These are phyloP conservation scores for Alternaria gaisen DNA, from an alignment of 2,329 filamentous ascomycete species.

Conservation along the genomic window DNA sequence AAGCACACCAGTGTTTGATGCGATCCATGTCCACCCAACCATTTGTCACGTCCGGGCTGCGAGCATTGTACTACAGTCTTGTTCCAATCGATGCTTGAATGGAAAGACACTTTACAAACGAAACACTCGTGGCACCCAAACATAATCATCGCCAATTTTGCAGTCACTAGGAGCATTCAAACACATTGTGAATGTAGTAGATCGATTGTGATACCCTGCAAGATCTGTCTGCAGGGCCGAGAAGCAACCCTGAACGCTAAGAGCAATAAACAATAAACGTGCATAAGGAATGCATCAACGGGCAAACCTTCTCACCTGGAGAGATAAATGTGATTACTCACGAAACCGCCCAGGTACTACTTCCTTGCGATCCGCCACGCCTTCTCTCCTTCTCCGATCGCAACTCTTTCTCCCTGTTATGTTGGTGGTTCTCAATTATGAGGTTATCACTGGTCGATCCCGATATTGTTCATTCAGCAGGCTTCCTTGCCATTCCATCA, in stretches of 20 bases:
- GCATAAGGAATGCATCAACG: not conserved
- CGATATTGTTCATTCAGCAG: not conserved
- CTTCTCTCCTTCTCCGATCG: not conserved
- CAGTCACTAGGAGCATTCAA: not conserved
- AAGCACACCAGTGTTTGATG: not conserved
- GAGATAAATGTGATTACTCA: not conserved
- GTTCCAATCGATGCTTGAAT: not conserved
- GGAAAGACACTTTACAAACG: not conserved
- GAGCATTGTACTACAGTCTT: not conserved
- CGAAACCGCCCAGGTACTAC: not conserved
- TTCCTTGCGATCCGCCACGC: not conserved
- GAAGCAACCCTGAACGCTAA: not conserved
- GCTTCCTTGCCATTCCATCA: not conserved
- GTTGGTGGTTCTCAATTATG: not conserved
- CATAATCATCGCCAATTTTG: not conserved
- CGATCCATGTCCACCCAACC: not conserved
- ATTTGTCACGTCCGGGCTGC: not conserved
- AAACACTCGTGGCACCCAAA: not conserved
- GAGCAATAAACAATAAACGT: not conserved
- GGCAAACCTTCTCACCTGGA: not conserved
- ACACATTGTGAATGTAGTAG: not conserved
- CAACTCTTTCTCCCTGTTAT: not conserved
- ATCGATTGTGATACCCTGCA: not conserved
- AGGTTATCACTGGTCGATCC: not conserved
- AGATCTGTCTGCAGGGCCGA: not conserved